These are phyloP conservation scores for Nectriaceae sp. DNA, from an alignment of 2,329 filamentous ascomycete species.

Conservation along the genomic window DNA sequence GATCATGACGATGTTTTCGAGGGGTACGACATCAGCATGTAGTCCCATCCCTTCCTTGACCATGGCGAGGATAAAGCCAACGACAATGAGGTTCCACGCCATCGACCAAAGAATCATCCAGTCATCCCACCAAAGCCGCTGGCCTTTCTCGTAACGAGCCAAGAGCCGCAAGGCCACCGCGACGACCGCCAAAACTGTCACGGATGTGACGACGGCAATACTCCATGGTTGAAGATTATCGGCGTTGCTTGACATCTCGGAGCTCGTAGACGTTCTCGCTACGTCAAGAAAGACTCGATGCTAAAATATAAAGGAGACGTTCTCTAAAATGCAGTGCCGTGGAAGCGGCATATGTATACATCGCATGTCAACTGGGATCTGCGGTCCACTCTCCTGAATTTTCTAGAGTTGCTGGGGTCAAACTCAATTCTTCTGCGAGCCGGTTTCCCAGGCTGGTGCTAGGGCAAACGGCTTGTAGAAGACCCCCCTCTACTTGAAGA, in stretches of 20 bases:
- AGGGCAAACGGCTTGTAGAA: neutral
- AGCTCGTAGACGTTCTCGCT: neutral
- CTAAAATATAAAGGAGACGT: neutral
- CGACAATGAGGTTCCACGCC: slow-evolving; percentile 48
- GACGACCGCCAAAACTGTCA: slow-evolving; percentile 43
- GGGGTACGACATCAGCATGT: slow-evolving; percentile 42
- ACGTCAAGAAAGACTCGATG: neutral
- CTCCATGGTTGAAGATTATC: slow-evolving; percentile 45
- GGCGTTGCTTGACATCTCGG: neutral
- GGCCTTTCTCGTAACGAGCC: slow-evolving; percentile 43
- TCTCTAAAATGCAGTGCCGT: neutral
- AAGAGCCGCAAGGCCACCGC: slow-evolving; percentile 42
- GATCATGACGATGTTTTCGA: slow-evolving; percentile 42
- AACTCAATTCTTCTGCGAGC: neutral
- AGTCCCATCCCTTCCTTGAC: slow-evolving; percentile 47
- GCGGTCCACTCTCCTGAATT: neutral
- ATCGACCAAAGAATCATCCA: slow-evolving; percentile 50
- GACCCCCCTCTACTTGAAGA: too few species aligned
- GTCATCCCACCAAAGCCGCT: slow-evolving; percentile 53
- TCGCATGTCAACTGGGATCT: neutral
- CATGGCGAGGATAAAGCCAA: slow-evolving; percentile 52
- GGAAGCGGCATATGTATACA: neutral
- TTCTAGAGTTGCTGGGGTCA: neutral
- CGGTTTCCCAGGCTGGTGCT: neutral
- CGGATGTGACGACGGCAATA: slow-evolving; percentile 39